Evolutionary conservation across 768 basidiomycete species (phyloP), one percentile per base, ranked within the genome.

Genomic region (Boletellus ananiceps): DNA sequence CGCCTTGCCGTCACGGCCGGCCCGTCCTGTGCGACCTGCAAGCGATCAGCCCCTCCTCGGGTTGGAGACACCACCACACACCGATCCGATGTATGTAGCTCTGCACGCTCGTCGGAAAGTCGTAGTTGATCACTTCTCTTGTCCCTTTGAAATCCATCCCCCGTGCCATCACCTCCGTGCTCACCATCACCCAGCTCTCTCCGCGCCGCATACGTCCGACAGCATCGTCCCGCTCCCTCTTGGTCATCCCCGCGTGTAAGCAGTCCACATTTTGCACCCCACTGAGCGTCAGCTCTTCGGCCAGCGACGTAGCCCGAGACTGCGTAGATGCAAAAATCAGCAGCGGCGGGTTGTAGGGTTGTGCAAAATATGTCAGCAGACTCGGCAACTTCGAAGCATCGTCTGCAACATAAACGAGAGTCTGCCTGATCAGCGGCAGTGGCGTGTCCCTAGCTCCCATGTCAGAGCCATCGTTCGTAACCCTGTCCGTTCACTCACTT

Each of bases 101-200:
- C 66, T 95, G 93, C 2, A 95, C 86, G 47, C 83, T 94, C 34
- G 87, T 93, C 3, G 96, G 96, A 69, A 98, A 97, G 69, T 97
- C 95, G 60, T 89, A 94, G 67, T 97, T 99, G 63, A 98, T 86
- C 9, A 99, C 93, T 62, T 97, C 89, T 50, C 84, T 76, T 44
- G 95, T 82, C 9, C 94, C 93, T 66, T 86, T 88, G 74, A 99
- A 98, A 64, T 98, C 96, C 86, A 99, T 93, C 3, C 96, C 96
- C 57, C 96, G 80, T 19, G 92, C 93, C 90, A 98, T 89, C 44
- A 98, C 89, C 66, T 99, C 96, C 19, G 96, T 99, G 56, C 86
- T 90, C 40, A 99, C 80, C 80, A 98, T 81, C 31, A 94, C 82
- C 96, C 96, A 98, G 52, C 90, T 87, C 63, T 90, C 81, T 0